Evolutionary conservation across 148 eudicot species (phyloP), one percentile per base, ranked within the genome.

Genomic region (Nepenthes gracilis): DNA sequence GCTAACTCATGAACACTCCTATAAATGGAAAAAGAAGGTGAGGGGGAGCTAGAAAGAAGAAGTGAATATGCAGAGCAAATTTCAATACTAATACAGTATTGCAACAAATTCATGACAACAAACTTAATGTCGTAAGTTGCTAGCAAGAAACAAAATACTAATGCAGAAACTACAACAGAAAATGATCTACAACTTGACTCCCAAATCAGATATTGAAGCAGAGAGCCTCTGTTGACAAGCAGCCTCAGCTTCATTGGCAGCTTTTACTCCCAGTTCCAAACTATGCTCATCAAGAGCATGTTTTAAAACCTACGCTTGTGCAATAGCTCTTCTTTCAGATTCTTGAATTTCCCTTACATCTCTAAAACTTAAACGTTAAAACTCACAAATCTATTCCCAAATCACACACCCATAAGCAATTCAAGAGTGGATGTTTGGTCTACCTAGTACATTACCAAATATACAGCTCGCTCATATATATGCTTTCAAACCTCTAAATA

Each of bases 221-320:
- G 84, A 75, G 35, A 91, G 80, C 56, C 97, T 78, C 68, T 71
- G 81, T 67, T 78, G 89, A 78, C 83, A 91, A 69, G 96, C 95
- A 69, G 80, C 78, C 73, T 87, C 96, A 23, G 97, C 92, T 83
- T 91, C 97, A 79, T 83, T 81, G 56, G 96, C 96, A 65, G 97
- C 95, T 78, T 78, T 91, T 40, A 91, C 75, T 76, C 97, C 78
- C 68, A 91, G 81, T 78, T 87, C 96, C 49, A 91, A 61, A 64
- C 83, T 74, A 69, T 91, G 97, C 70, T 91, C 97, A 55, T 80
- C 76, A 55, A 83, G 72, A 66, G 87, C 96, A 64, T 73, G 78
- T 74, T 75, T 87, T 73, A 91, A 64, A 64, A 58, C 50, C 62
- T 78, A 81, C 43, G 83, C 96, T 78, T 87, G 96, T 34, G 74